Evolutionary conservation across 495 filamentous ascomycete genomes (phyloP), one percentile per base, ranked within the genome.

Genomic region (Cercophora samala): DNA sequence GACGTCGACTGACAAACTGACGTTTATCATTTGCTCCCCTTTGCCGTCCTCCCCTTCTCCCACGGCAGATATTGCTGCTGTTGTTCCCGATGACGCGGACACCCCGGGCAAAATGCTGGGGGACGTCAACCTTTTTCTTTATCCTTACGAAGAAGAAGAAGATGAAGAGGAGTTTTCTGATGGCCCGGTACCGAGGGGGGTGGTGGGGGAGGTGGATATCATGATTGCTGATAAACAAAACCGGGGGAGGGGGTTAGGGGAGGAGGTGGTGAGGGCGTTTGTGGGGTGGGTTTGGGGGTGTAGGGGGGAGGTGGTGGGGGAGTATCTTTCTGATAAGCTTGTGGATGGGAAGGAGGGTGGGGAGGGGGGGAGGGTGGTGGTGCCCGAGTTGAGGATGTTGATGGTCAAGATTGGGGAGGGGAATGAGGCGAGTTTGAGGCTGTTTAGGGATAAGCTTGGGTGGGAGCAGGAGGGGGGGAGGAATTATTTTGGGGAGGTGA

Each of bases 91-190:
- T 2, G 71, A 78, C 21, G 73, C 78, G n/a, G 90, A 94, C 70
- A 66, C 75, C 0, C 76, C 84, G 0, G 73, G 74, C 1, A 74
- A 73, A 3, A 96, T 96, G 91, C 71, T 95, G 15, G 93, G 93
- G 4, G 93, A 97, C 70, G 85, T 96, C 51, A 97, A 97, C 70
- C 80, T 97, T 1, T 97, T 97, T 74, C 81, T 97, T 4, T 84
- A 82, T 21, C 75, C 78, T 0, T 74, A 75, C 62, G 78, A 82
- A n/a, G 70, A 74, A 4, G 80, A 78, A n/a, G n/a, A n/a, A n/a
- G n/a, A n/a, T n/a, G n/a, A n/a, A n/a, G n/a, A n/a, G n/a, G n/a
- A n/a, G n/a, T n/a, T n/a, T n/a, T n/a, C n/a, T n/a, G n/a, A n/a
- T n/a, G n/a, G n/a, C n/a, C n/a, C 17, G 15, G 52, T 19, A 11